A percentile compares a stretch with the other conserved stretches of the same genome.
phyloP scores from a whole-genome alignment of 1,284 basidiomycete genomes.

The Apiotrichum veenhuisii region DNA sequence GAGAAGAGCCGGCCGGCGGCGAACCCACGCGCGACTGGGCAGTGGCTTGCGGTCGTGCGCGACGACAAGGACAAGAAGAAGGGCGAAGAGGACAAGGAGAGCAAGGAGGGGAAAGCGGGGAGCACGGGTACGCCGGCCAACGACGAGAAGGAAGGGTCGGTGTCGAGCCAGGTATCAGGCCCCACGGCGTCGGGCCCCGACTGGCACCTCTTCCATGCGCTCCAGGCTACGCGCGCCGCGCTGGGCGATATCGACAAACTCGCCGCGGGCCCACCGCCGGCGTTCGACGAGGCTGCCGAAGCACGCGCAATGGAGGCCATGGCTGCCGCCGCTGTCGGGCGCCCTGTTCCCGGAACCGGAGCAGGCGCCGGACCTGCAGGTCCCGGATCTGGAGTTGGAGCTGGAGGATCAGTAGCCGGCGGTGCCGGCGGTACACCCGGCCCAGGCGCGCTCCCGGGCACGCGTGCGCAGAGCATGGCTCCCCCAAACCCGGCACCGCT shows the following conservation, averaged over 20 bases:
- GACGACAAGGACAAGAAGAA: neutral
- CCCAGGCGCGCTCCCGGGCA: neutral
- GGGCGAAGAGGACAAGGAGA: neutral
- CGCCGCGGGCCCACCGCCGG: slow-evolving; percentile 14
- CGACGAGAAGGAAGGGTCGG: neutral
- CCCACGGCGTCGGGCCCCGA: slow-evolving; percentile 19
- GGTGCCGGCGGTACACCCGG: neutral
- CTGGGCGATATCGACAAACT: slow-evolving; percentile 24
- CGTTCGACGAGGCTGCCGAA: slow-evolving; percentile 17
- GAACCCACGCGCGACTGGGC: slow-evolving; percentile 36
- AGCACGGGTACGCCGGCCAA: neutral
- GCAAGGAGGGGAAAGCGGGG: neutral
- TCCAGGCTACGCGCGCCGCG: slow-evolving; percentile 28
- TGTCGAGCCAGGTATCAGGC: neutral
- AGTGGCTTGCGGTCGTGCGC: slow-evolving; percentile 34
- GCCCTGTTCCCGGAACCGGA: neutral
- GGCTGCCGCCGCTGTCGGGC: slow-evolving; percentile 5
- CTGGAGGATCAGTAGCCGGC: no score
- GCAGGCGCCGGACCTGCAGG: no score
- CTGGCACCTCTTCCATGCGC: slow-evolving; percentile 39
- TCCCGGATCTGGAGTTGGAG: neutral
- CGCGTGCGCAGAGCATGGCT: neutral
- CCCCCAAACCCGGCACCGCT: neutral
- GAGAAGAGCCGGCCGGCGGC: slow-evolving; percentile 34
- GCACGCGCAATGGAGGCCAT: slow-evolving; percentile 10